Evolutionary conservation across 306 rosid species (phyloP).

Genomic region (Gillenia trifoliata): DNA sequence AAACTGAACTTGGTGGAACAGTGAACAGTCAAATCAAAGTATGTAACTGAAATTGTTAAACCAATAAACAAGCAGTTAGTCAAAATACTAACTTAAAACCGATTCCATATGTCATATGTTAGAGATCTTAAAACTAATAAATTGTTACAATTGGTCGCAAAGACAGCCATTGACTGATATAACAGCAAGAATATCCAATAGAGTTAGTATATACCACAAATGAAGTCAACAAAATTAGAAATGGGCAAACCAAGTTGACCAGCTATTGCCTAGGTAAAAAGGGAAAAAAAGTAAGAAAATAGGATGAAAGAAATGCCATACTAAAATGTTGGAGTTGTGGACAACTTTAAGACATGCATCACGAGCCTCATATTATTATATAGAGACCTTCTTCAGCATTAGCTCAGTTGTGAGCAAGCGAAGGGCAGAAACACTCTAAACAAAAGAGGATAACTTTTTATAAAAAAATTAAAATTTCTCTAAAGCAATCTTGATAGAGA

Average conservation of each 20-base stretch:
- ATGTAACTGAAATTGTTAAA: not conserved
- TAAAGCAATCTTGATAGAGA: not conserved
- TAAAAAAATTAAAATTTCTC: not conserved
- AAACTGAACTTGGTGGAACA: not conserved
- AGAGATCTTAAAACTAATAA: not conserved
- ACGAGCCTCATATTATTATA: not conserved
- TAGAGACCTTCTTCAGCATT: not conserved
- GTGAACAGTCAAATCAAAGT: not conserved
- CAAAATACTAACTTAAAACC: not conserved
- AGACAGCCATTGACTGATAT: not conserved
- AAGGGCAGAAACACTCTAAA: constrained; percentile 1
- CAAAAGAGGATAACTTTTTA: not conserved
- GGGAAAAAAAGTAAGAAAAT: not conserved
- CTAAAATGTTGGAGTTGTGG: not conserved
- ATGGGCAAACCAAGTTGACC: constrained; percentile 2
- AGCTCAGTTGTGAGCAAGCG: not conserved
- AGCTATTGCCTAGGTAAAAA: not conserved
- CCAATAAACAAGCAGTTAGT: not conserved
- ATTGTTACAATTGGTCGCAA: not conserved
- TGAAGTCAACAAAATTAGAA: not conserved
- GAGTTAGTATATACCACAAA: not conserved
- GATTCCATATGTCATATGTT: not conserved
- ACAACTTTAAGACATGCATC: not conserved
- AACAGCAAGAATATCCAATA: not conserved
- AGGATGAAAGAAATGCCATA: not conserved